Evolutionary conservation across 2,329 filamentous ascomycete genomes (phyloP).

Genomic region (Xylariales sp.): DNA sequence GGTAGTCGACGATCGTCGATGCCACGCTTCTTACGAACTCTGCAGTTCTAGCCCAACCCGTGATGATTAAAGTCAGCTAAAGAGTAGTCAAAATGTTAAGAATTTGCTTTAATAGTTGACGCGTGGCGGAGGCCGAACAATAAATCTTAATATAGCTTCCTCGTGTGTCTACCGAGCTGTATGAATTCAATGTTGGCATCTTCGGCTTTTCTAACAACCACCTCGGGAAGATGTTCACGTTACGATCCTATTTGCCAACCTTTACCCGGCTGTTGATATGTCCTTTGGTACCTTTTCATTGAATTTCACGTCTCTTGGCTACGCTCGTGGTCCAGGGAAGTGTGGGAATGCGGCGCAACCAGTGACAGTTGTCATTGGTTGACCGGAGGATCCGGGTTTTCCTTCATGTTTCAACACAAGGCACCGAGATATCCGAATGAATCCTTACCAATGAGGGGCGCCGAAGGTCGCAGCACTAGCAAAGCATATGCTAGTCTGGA

Average conservation of each 20-base stretch:
- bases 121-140: not conserved
- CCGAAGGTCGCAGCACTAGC: not conserved
- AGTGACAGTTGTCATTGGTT: slow-evolving; percentile 1
- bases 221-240: not conserved
- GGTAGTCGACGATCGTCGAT: slow-evolving; percentile 14
- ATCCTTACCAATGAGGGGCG: not conserved
- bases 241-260: not conserved
- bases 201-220: not conserved
- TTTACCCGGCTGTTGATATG: not conserved
- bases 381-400: not conserved
- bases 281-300: not conserved
- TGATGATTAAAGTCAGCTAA: not conserved
- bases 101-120: not conserved
- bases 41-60: not conserved
- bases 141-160: not conserved
- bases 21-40: not conserved
- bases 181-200: not conserved
- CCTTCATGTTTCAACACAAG: slow-evolving; percentile 1
- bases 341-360: slow-evolving; percentile 13
- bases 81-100: not conserved
- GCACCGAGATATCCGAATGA: not conserved
- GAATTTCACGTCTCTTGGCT: not conserved
- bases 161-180: not conserved
- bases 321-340: not conserved
- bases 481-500: not conserved